Base-by-base conservation (phyloP, 257 asterid genomes). In the Nicotiana knightiana region DNA sequence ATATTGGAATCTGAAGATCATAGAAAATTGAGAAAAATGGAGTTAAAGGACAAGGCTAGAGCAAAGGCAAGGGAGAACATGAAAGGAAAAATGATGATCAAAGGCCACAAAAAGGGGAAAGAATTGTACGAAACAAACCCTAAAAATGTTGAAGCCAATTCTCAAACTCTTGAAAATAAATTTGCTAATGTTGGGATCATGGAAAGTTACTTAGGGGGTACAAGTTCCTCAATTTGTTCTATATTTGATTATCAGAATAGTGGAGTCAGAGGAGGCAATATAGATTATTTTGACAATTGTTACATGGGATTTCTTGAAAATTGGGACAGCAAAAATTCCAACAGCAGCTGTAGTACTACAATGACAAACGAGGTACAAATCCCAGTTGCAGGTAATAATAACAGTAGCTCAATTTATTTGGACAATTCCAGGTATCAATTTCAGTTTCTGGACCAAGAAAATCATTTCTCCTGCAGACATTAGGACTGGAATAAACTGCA, bases 21-120 rank as follows among this genome's bases (percentile, higher is more conserved):
- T 5, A 79, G 33, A 9, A 85, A 81, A 33, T 48, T 51, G 46
- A 28, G 37, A 43, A 70, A 76, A 37, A 87, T 83, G 83, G 92
- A 81, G 79, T 88, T 90, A 33, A 87, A 90, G 81, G 97, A 88
- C 30, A 88, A 76, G 86, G 93, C 95, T 62, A 48, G 93, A 76
- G 93, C 84, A 13, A 86, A 91, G 84, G 92, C 93, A 15, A 88
- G 90, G 82, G 81, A 85, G 7, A 79, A 92, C 26, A 88, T 92
- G 13, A 84, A 84, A 46, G 93, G 87, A 86, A 92, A 87, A 30
- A 85, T 88, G 91, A 84, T 87, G 89, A 79, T 78, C 71, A 90
- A 85, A 78, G 85, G 85, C 89, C 89, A 89, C 79, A 10, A 67
- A 17, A n/a, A 53, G 5, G 16, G 54, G 3, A 73, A 83, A 28